Base-by-base conservation (phyloP, 2,329 filamentous ascomycete genomes). In the Trichoderma guizhouense region DNA sequence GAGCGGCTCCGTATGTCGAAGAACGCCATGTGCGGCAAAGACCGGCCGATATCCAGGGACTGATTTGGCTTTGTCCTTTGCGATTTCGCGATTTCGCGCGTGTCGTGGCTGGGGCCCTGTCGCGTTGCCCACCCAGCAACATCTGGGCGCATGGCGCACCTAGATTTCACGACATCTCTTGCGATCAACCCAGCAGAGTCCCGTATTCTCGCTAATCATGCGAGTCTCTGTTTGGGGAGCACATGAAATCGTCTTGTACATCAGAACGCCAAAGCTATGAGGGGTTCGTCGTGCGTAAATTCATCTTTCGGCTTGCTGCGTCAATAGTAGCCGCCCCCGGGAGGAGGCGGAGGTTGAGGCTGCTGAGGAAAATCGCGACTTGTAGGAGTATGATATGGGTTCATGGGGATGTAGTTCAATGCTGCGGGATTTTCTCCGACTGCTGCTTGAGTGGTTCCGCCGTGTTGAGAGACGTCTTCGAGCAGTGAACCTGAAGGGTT, bases 311-410 rank as follows among this genome's bases (percentile, higher is more conserved):
- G 15, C 30, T 64, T 64, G 24, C 14, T 28, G 12, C n/a, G 11
- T 72, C 63, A 73, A 58, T 71, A 73, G 26, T 67, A 73, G 7
- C 43, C 55, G 5, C 68, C 34, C 0, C 64, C 64, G 4, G 32
- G 24, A 58, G 64, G 51, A 21, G 64, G 51, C 18, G 51, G 64
- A 5, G 64, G 64, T 0, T 32, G 64, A 14, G 32, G 63, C n/a
- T 32, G 68, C 18, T 62, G 34, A 18, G 61, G 18, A 36, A 58
- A 73, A 24, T 71, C 72, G 28, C 72, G 68, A 7, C 14, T 28
- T n/a, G 69, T 58, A 32, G 72, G 63, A 26, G 62, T 73, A 8
- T 73, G 72, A 24, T 71, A 73, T 1, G 69, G 68, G n/a, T 58
- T 71, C 58, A 73, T 66, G 30, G 62, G 21, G 7, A 71, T 63